Evolutionary conservation across 2,329 filamentous ascomycete species (phyloP).

Genomic region (Cercospora sp.): DNA sequence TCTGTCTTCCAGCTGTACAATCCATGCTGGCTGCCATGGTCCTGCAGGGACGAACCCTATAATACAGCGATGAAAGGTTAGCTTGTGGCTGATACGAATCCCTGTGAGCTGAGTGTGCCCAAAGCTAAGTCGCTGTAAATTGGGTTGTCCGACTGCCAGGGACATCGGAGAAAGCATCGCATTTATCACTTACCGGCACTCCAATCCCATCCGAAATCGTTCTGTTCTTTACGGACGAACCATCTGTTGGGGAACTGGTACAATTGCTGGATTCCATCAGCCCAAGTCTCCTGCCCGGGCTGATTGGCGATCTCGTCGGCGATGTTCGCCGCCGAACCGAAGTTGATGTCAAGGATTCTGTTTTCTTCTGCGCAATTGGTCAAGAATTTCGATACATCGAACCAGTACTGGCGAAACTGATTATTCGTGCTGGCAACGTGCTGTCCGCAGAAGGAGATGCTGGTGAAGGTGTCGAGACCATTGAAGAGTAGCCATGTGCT

Average conservation of each 20-base stretch:
- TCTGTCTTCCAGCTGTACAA: constrained; percentile 52
- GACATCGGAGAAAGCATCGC: neutral
- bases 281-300: constrained; percentile 54
- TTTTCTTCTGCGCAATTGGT: constrained; percentile 41
- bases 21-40: constrained; percentile 61
- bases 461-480: constrained; percentile 62
- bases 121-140: neutral
- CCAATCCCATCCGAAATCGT: constrained; percentile 64
- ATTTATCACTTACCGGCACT: constrained; percentile 40
- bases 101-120: neutral
- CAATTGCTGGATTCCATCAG: constrained; percentile 48
- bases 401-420: constrained; percentile 64
- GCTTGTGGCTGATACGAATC: neutral
- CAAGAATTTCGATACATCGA: constrained; percentile 56
- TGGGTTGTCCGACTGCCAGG: neutral
- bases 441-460: constrained; percentile 57
- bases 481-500: constrained; percentile 61
- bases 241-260: constrained; percentile 57
- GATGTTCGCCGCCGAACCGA: constrained; percentile 59
- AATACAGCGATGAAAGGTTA: neutral
- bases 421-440: constrained; percentile 60
- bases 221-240: constrained; percentile 63
- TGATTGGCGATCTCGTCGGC: constrained; percentile 55
- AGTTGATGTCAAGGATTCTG: constrained; percentile 54
- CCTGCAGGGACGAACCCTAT: constrained; percentile 61